phyloP scores from a whole-genome alignment of 805 yeast species.

The Candida krabiensis region DNA sequence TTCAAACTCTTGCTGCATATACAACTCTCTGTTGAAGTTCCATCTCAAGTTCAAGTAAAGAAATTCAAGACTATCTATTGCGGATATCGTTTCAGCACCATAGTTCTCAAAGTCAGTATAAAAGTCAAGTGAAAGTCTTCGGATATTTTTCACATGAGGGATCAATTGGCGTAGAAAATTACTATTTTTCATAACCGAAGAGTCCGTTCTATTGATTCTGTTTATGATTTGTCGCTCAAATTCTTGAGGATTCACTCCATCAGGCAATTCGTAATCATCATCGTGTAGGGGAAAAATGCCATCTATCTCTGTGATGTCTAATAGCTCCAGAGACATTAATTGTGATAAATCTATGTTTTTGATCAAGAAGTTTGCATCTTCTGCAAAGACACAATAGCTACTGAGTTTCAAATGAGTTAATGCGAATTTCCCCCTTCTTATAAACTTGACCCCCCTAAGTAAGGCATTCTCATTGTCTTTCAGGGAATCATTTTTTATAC shows the following conservation, averaged over 20 bases:
- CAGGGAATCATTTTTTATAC: constrained; percentile 7
- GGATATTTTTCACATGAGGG: constrained; percentile 13
- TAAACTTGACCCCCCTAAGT: constrained; percentile 1
- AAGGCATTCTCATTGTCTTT: constrained; percentile 5
- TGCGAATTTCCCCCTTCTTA: constrained; percentile 5
- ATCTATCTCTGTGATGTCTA: constrained; percentile 19
- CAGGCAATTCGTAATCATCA: constrained; percentile 16
- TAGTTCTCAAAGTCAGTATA: constrained; percentile 18
- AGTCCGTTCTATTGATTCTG: neutral
- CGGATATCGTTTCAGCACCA: constrained; percentile 14
- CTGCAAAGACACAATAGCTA: constrained; percentile 13
- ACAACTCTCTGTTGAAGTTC: constrained; percentile 14
- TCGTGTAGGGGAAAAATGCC: neutral
- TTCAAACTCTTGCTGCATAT: constrained; percentile 5
- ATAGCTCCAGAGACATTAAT: constrained; percentile 17
- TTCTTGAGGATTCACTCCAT: constrained; percentile 12
- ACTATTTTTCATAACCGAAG: neutral
- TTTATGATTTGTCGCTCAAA: constrained; percentile 11
- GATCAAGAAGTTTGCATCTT: constrained; percentile 14
- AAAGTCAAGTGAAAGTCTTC: constrained; percentile 20
- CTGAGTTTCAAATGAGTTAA: constrained; percentile 18
- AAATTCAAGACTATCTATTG: constrained; percentile 11
- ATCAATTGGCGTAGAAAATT: constrained; percentile 13
- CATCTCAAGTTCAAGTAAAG: constrained; percentile 23
- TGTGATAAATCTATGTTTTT: constrained; percentile 14